Evolutionary conservation across 1,284 basidiomycete genomes (phyloP), one percentile per base, ranked within the genome.

Genomic region (Exsudoporus floridanus): DNA sequence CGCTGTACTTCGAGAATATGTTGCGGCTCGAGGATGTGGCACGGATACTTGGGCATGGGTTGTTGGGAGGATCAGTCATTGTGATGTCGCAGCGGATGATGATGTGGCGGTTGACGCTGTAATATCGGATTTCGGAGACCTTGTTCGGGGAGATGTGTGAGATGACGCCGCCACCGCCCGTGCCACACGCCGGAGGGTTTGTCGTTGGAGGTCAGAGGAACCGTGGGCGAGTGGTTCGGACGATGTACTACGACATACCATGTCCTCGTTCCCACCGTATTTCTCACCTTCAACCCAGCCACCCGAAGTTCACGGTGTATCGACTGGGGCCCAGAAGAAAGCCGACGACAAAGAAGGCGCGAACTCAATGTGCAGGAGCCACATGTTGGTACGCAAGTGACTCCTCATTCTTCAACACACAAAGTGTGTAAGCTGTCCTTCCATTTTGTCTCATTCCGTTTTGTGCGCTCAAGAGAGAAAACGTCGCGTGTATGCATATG

Each of bases 1-100:
- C 66, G 0, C 43, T 70, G 3, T 70, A 62, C 14, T 67, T 67
- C 1, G 66, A 70, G 23, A 67, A 67, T n/a, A 66, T 55, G 8
- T 35, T 67, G 4, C 54, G 65, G 16, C 57, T 70, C 18, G 64
- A 67, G 48, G 66, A 67, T 14, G 57, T 71, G 23, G 69, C 67
- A 14, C 54, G 69, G 34, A 69, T 67, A 54, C 71, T 71, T 16
- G 69, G 64, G 14, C 54, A 57, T 19, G 54, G 62, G n/a, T 37
- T 67, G 10, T 46, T 71, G 27, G 66, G 65, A 3, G 63, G 63
- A 25, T 49, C 62, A 3, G 42, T 41, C 51, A 70, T 55, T 42
- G 36, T 37, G 27, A 49, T 63, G 12, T 66, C 61, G 8, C 68
- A 70, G 50, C 57, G 62, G 59, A 62, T 67, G 63, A 23, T 23